Evolutionary conservation across 1,284 basidiomycete species (phyloP), one percentile per base, ranked within the genome.

Genomic region (Sporisorium exsertum): DNA sequence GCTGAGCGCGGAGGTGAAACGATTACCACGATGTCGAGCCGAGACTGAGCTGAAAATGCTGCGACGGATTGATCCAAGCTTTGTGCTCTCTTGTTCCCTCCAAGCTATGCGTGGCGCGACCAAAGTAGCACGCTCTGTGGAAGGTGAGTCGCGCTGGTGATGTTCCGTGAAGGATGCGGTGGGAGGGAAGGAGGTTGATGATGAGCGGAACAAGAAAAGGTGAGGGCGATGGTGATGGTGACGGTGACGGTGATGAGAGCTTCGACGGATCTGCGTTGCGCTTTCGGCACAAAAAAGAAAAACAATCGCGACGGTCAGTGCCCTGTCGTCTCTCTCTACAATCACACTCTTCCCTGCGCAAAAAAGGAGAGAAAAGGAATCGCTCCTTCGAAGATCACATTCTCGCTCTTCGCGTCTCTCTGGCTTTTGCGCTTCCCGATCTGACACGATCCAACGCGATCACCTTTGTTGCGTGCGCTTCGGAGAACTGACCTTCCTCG

Each of bases 281-380:
- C 20, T 6, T 49, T 50, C 27, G 47, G 47, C 24, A 26, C 52
- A 33, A 22, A 56, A 24, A 45, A n/a, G 13, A 57, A 35, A 57
- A 35, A 46, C 10, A 35, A 22, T 50, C 47, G 57, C 57, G 47
- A 58, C 50, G 57, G 57, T 58, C 57, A 50, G 37, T 58, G 57
- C 57, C 43, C 47, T 35, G 45, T 46, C 50, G 20, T 43, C 15
- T 22, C 33, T 47, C 59, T 47, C n/a, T 42, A 27, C 35, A 57
- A n/a, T 46, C 55, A 47, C 56, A n/a, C n/a, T n/a, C n/a, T n/a
- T n/a, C n/a, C n/a, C n/a, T n/a, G n/a, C n/a, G n/a, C n/a, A 26
- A 40, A 40, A 40, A 40, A 40, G 40, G 9, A 10, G n/a, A 43
- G 10, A 16, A 43, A 43, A 43, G 16, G 40, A 15, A n/a, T 43